A percentile compares a stretch with the other conserved stretches of the same genome.
These are phyloP conservation scores for Colletotrichum sp. DNA, from an alignment of 2,329 filamentous ascomycete species.

Conservation along the genomic window DNA sequence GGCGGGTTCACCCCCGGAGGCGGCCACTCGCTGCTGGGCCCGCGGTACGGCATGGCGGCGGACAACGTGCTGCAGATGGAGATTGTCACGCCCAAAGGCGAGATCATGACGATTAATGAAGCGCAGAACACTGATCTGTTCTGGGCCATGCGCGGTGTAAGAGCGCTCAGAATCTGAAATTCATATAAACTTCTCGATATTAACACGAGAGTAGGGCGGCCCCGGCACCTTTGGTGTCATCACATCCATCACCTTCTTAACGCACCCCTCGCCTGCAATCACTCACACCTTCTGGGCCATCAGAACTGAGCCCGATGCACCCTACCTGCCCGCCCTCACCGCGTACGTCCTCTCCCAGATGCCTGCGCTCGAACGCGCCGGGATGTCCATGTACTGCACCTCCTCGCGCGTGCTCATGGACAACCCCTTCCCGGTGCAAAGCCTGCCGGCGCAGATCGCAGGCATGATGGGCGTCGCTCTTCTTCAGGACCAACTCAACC, in stretches of 20 bases:
- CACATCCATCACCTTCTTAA: conserved; percentile 60
- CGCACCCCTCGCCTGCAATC: conserved; percentile 48
- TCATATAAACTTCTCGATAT: background rate
- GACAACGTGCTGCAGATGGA: conserved; percentile 67
- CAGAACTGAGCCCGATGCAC: conserved; percentile 30
- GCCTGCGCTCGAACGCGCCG: conserved; percentile 52
- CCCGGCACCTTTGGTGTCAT: conserved; percentile 67
- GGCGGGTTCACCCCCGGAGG: conserved; percentile 68
- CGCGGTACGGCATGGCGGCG: conserved; percentile 62
- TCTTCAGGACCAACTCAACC: conserved; percentile 38
- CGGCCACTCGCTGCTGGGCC: conserved; percentile 60
- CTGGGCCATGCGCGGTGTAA: conserved; percentile 65
- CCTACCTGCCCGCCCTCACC: conserved; percentile 51
- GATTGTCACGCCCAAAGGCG: conserved; percentile 57
- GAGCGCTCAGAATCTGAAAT: conserved; percentile 11
- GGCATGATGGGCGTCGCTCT: conserved; percentile 38
- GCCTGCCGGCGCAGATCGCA: conserved; percentile 28
- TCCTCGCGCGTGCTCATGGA: conserved; percentile 29
- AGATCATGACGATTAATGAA: conserved; percentile 55
- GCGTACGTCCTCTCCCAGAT: conserved; percentile 50
- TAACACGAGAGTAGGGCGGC: conserved; percentile 48
- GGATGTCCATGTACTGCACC: conserved; percentile 54
- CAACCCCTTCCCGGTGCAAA: conserved; percentile 40
- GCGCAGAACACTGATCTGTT: conserved; percentile 62
- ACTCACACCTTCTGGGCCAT: conserved; percentile 25